Base-by-base conservation (phyloP, 192 early-diverging fungal species). In the Chytriomyces confervae region DNA sequence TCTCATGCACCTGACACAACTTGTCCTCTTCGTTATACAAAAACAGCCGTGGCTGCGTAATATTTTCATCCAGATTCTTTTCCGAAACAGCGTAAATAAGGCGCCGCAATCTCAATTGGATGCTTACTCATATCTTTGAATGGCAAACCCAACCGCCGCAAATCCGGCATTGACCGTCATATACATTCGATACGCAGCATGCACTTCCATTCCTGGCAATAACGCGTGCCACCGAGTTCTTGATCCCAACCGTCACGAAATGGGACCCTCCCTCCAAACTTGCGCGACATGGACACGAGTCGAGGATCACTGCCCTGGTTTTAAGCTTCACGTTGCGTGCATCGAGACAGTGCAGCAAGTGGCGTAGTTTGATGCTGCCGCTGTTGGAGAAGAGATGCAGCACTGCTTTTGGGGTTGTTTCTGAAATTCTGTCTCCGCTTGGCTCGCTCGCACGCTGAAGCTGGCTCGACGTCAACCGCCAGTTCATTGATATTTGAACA, bases 21-120 rank as follows among this genome's bases (percentile, higher is more conserved):
- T 70, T 50, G 47, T 70, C 69, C 36, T 8, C 27, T 7, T 70
- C 69, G 27, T 11, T 53, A 10, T 68, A 68, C 45, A 68, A 47
- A 48, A 68, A 68, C 44, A 68, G 44, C 1, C 66, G 27, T 6
- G 66, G 66, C 13, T 47, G 47, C 20, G 47, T 47, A 8, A 68
- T 2, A 68, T 68, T 68, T 11, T 47, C 66, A 47, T 68, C 66
- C 36, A 0, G 8, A 68, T 68, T 68, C 44, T 46, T 27, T 48
- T 68, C 43, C 18, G 29, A 45, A 11, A 68, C 66, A 3, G 16
- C 66, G 44, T 47, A n/a, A n/a, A n/a, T n/a, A 47, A 5, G 45
- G 27, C 1, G 66, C 66, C 10, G 29, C 16, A 48, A 46, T 9
- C 2, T 27, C 13, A n/a, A 68, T 48, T 5, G 29, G 46, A 47